phyloP scores from a whole-genome alignment of 1,284 basidiomycete species.

The Athelia sp. region DNA sequence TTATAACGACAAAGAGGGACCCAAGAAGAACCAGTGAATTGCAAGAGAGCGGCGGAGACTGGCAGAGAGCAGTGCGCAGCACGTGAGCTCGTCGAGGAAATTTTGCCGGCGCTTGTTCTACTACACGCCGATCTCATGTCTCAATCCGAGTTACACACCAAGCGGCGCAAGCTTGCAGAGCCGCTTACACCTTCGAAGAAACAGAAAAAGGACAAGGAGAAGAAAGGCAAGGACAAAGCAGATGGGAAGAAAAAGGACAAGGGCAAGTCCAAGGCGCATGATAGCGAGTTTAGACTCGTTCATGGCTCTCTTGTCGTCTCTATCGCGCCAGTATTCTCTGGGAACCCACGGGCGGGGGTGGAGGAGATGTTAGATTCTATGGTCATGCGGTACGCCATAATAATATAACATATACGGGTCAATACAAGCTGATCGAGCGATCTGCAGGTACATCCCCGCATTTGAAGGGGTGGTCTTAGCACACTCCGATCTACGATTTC shows the following conservation, averaged over 20 bases:
- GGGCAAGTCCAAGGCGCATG: slow-evolving; percentile 25
- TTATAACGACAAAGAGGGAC: background rate
- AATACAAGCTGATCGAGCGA: background rate
- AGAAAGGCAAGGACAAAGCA: slow-evolving; percentile 19
- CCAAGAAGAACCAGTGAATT: background rate
- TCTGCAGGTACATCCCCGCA: slow-evolving; percentile 79
- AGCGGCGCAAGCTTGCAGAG: slow-evolving; percentile 24
- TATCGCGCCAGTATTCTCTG: slow-evolving; percentile 80
- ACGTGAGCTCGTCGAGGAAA: background rate
- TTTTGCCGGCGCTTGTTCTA: background rate
- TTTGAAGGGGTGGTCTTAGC: slow-evolving; percentile 86
- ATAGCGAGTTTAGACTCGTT: slow-evolving; percentile 64
- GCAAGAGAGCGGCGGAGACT: too few relatives aligned
- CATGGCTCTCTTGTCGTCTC: slow-evolving; percentile 67
- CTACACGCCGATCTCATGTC: too few relatives aligned
- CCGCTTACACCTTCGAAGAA: slow-evolving; percentile 21
- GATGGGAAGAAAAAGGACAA: slow-evolving; percentile 39
- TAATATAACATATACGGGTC: too few relatives aligned
- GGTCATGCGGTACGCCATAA: slow-evolving; percentile 92
- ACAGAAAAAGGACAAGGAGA: slow-evolving; percentile 14
- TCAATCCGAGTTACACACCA: slow-evolving; percentile 16
- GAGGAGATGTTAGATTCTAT: slow-evolving; percentile 89
- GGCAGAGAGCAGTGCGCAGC: background rate
- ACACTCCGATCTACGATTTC: slow-evolving; percentile 75
- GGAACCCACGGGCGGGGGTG: slow-evolving; percentile 65